phyloP scores from a whole-genome alignment of 1,139 yeast species.

The Yamadazyma mexicana region DNA sequence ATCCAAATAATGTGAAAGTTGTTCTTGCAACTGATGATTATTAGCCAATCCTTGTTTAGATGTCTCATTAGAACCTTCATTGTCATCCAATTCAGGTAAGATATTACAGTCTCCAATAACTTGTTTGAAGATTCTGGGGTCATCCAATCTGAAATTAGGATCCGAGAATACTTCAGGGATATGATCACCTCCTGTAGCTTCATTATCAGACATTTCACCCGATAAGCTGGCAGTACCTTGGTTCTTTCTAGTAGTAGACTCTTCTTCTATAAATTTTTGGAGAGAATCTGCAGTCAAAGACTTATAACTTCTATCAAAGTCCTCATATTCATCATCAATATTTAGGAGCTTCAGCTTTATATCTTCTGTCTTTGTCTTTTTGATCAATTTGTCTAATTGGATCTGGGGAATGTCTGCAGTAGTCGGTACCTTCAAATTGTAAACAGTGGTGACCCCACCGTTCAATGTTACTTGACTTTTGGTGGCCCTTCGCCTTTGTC shows the following conservation, averaged over 20 bases:
- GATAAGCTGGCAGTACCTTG: too few relatives aligned
- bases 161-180: conserved; percentile 74
- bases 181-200: conserved; percentile 16
- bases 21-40: conserved; percentile 71
- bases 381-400: conserved; percentile 57
- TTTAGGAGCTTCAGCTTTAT: conserved; percentile 48
- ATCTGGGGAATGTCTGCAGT: conserved; percentile 83
- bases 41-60: conserved; percentile 21
- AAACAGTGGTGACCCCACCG: conserved; percentile 40
- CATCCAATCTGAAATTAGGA: conserved; percentile 75
- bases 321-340: conserved; percentile 54
- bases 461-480: conserved; percentile 37
- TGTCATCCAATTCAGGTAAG: conserved; percentile 24
- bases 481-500: conserved; percentile 34
- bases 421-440: conserved; percentile 68
- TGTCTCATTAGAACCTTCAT: conserved; percentile 12
- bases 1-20: conserved; percentile 79
- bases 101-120: conserved; percentile 61
- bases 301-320: conserved; percentile 51
- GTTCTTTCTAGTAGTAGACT: background rate
- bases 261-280: conserved; percentile 31
- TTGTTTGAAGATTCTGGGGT: conserved; percentile 78
- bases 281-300: conserved; percentile 50
- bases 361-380: conserved; percentile 49
- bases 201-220: conserved; percentile 10